Evolutionary conservation across 164 flowering plant species (phyloP).

Genomic region (Magnolia officinalis): DNA sequence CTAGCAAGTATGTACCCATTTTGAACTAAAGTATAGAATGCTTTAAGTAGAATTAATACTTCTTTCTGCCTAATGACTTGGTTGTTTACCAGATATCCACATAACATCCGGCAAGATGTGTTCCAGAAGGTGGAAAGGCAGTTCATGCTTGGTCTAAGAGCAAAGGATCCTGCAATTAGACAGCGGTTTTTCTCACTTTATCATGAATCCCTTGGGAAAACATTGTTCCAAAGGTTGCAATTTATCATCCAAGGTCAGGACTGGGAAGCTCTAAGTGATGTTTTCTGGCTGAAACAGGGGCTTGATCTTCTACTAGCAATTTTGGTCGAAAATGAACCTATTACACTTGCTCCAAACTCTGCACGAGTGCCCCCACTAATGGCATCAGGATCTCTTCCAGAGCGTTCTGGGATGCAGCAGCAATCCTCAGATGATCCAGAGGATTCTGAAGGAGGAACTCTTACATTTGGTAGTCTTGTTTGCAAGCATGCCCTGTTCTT

Average conservation of each 20-base stretch:
- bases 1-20: constrained; percentile 51
- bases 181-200: constrained; percentile 74
- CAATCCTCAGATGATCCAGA: constrained; percentile 50
- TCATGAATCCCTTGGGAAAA: constrained; percentile 84
- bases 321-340: constrained; percentile 78
- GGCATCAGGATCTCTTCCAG: constrained; percentile 44
- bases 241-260: constrained; percentile 92
- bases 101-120: constrained; percentile 71
- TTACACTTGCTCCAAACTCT: constrained; percentile 91
- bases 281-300: constrained; percentile 98
- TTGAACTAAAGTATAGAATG: constrained; percentile 3
- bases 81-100: constrained; percentile 52
- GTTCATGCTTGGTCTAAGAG: constrained; percentile 93
- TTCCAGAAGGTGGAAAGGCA: constrained; percentile 92
- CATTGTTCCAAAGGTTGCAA: constrained; percentile 79
- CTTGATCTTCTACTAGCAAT: constrained; percentile 95
- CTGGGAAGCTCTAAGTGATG: constrained; percentile 97
- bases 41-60: not conserved
- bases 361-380: constrained; percentile 75
- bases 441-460: constrained; percentile 57
- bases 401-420: constrained; percentile 50
- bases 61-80: constrained; percentile 15
- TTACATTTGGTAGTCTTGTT: constrained; percentile 72
- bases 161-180: constrained; percentile 85
- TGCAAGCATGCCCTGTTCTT: constrained; percentile 73